These are phyloP conservation scores for Penicillium hesseltinei DNA, from an alignment of 2,329 filamentous ascomycete genomes.

Conservation along the genomic window DNA sequence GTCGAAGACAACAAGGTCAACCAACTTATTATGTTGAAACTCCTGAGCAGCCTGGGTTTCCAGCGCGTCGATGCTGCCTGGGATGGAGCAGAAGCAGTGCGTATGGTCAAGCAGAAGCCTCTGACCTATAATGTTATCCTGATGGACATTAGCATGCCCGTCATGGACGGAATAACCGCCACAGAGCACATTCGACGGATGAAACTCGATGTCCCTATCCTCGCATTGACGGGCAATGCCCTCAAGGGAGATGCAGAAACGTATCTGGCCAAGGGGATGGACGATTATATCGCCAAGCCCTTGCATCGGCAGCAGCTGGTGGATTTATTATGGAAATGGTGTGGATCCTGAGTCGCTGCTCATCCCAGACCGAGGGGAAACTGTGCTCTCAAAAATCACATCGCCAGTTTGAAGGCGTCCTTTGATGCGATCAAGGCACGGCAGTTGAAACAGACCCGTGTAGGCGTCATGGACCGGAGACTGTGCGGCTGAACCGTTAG, in stretches of 20 bases:
- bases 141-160: slow-evolving; percentile 51
- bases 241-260: slow-evolving; percentile 55
- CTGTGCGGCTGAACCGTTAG: background rate
- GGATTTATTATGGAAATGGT: slow-evolving; percentile 43
- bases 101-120: slow-evolving; percentile 42
- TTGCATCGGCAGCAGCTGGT: slow-evolving; percentile 51
- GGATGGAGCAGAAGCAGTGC: slow-evolving; percentile 47
- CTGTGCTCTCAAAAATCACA: background rate
- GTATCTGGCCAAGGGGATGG: slow-evolving; percentile 56
- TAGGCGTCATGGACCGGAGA: background rate
- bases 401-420: background rate
- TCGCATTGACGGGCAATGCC: slow-evolving; percentile 58
- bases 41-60: slow-evolving; percentile 43
- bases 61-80: slow-evolving; percentile 43
- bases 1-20: slow-evolving; percentile 47
- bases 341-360: slow-evolving; percentile 22
- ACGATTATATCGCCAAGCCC: slow-evolving; percentile 57
- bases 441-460: background rate
- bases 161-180: slow-evolving; percentile 48
- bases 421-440: background rate
- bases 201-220: slow-evolving; percentile 47
- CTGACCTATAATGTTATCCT: slow-evolving; percentile 46
- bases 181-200: slow-evolving; percentile 44
- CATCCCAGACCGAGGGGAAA: background rate
- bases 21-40: slow-evolving; percentile 42